A percentile compares a stretch with the other conserved stretches of the same genome.
These are phyloP conservation scores for Aspergillus spinulosporus DNA, from an alignment of 2,329 filamentous ascomycete species.

Conservation along the genomic window DNA sequence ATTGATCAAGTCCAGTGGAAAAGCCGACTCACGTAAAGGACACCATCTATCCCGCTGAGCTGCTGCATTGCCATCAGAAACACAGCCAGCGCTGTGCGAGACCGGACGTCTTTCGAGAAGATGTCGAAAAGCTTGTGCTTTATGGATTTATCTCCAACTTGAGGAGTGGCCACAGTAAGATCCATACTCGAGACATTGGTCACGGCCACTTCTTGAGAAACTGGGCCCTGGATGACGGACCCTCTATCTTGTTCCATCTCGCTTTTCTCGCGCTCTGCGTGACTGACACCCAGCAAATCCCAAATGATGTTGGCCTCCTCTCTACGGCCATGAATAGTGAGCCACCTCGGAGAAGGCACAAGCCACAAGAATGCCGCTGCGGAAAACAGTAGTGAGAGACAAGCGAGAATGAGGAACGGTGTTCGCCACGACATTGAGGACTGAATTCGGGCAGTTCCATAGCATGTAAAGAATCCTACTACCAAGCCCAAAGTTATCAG, in stretches of 20 bases:
- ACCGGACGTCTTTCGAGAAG: constrained; percentile 47
- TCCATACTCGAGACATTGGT: constrained; percentile 8
- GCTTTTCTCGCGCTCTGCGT: constrained; percentile 51
- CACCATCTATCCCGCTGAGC: constrained; percentile 62
- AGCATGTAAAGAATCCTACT: constrained; percentile 61
- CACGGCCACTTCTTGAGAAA: constrained; percentile 7
- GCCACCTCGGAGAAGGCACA: constrained; percentile 60
- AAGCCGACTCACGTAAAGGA: constrained; percentile 54
- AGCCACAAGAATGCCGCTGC: constrained; percentile 44
- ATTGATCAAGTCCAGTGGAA: not conserved
- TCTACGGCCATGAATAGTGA: constrained; percentile 50
- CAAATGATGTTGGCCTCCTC: constrained; percentile 49
- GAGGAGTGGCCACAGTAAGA: not conserved
- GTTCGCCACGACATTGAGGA: constrained; percentile 57
- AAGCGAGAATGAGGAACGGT: constrained; percentile 54
- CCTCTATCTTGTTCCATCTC: constrained; percentile 37
- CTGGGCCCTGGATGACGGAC: constrained; percentile 3
- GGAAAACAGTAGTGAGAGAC: constrained; percentile 44
- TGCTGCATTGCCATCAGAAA: constrained; percentile 63
- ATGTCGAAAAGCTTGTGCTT: constrained; percentile 31
- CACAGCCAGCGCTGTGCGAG: constrained; percentile 53
- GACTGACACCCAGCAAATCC: constrained; percentile 46
- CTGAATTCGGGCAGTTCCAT: constrained; percentile 52
- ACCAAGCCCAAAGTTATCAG: constrained; percentile 54
- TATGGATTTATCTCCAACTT: constrained; percentile 12